Base-by-base conservation (phyloP, 805 yeast genomes). In the Cyberlindnera maclurae region DNA sequence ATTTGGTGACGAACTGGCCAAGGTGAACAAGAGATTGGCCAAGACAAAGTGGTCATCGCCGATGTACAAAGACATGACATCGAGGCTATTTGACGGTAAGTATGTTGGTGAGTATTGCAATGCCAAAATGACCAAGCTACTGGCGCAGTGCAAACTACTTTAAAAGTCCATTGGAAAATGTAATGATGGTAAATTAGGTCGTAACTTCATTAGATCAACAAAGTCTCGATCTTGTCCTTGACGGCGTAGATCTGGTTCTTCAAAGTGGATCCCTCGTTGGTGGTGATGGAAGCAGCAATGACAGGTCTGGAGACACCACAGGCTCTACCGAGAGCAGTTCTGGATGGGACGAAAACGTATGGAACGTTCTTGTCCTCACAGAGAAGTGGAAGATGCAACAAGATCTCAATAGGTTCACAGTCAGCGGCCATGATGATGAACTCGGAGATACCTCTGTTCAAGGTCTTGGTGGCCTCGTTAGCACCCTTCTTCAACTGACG, bases 301-400 rank as follows among this genome's bases (percentile, higher is more conserved):
- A 93, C 99, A 52, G 97, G 97, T 78, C 99, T 85, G 41, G 97
- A 87, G 49, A 93, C 98, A 73, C 99, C 99, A 74, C 98, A 93
- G 59, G 98, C 97, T 75, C 99, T 86, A 67, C 99, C 99, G 58
- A 93, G 76, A 49, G 98, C 98, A 61, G 93, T 80, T 77, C 93
- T 90, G 56, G 97, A 88, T 54, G 99, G 97, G 52, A 93, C 97
- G 55, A 93, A 93, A 50, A 93, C 97, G 75, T 93, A 93, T 49
- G 98, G 97, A 53, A 93, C 98, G 75, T 93, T 93, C 78, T 93
- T 93, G 72, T 93, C 99, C 73, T 93, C 99, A 70, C 99, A 93
- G 58, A 93, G 75, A 58, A 93, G 77, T 37, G 99, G 99, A 66
- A 93, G 77, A 66, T 93, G 98, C 68, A 93, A 79, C 62, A 93